These are phyloP conservation scores for Cryptococcus amylolentus DNA, from an alignment of 1,284 basidiomycete genomes.

Conservation along the genomic window DNA sequence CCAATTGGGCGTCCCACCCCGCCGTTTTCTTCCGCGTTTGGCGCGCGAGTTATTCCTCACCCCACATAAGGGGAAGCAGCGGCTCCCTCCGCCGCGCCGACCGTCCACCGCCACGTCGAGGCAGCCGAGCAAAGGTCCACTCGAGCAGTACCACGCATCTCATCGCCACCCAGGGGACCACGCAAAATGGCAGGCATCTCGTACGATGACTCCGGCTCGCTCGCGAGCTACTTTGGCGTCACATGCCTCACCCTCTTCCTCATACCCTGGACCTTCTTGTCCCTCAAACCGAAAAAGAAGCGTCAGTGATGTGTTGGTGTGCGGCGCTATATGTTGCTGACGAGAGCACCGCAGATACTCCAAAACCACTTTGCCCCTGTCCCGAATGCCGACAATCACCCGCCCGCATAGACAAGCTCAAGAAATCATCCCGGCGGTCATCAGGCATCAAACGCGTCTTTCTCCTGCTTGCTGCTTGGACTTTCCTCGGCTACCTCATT, in stretches of 20 bases:
- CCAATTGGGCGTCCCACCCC: conserved; percentile 5
- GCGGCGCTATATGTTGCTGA: neutral
- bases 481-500: conserved; percentile 63
- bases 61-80: neutral
- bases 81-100: neutral
- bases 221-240: conserved; percentile 84
- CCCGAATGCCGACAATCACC: conserved; percentile 23
- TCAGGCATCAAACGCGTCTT: conserved; percentile 49
- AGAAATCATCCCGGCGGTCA: conserved; percentile 7
- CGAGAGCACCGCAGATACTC: conserved; percentile 18
- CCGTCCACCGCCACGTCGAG: neutral
- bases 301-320: neutral
- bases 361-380: conserved; percentile 35
- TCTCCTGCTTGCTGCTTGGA: conserved; percentile 71
- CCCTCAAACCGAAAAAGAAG: conserved; percentile 41
- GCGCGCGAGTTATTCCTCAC: too few relatives aligned
- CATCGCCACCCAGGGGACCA: neutral
- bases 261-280: conserved; percentile 66
- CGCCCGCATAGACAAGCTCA: conserved; percentile 10
- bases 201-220: conserved; percentile 84
- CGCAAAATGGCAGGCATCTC: conserved; percentile 44
- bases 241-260: conserved; percentile 78
- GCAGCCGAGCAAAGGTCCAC: too few relatives aligned
- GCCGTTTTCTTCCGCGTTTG: conserved; percentile 12
- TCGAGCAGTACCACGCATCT: too few relatives aligned